A percentile compares a stretch with the other conserved stretches of the same genome.
These are phyloP conservation scores for Kodamaea jinghongensis DNA, from an alignment of 805 yeast species.

Conservation along the genomic window DNA sequence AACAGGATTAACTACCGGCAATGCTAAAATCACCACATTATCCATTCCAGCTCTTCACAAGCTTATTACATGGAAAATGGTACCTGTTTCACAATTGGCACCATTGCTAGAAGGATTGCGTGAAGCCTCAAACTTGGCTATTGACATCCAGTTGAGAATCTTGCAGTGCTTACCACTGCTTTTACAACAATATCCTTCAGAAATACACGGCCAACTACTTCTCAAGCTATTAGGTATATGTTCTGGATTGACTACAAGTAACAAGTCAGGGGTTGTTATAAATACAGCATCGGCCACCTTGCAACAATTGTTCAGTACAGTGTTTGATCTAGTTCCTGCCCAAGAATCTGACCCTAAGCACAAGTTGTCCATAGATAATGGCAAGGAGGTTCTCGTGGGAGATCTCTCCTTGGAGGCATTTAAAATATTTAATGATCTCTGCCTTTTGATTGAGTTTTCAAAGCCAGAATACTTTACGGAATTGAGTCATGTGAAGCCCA, in stretches of 20 bases:
- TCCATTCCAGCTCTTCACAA: conserved; percentile 71
- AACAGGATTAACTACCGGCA: conserved; percentile 44
- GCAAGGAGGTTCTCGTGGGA: conserved; percentile 41
- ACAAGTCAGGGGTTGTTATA: conserved; percentile 70
- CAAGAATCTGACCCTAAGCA: conserved; percentile 30
- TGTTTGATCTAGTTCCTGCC: conserved; percentile 62
- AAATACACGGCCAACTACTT: conserved; percentile 54
- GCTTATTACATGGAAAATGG: conserved; percentile 50
- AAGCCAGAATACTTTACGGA: conserved; percentile 51
- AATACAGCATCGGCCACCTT: conserved; percentile 93
- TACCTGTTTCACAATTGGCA: conserved; percentile 52
- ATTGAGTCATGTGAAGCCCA: conserved; percentile 52
- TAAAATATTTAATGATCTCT: conserved; percentile 68
- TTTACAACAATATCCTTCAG: conserved; percentile 58
- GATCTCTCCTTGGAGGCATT: conserved; percentile 66
- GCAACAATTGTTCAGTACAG: conserved; percentile 75
- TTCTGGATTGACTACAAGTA: conserved; percentile 64
- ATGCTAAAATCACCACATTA: conserved; percentile 67
- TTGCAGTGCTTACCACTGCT: conserved; percentile 79
- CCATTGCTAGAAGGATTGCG: conserved; percentile 63
- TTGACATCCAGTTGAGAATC: conserved; percentile 82
- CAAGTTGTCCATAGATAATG: conserved; percentile 40
- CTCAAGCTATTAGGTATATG: conserved; percentile 65
- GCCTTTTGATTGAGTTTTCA: conserved; percentile 60
- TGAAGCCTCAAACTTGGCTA: conserved; percentile 72